Evolutionary conservation across 2,329 filamentous ascomycete genomes (phyloP).

Genomic region (Xylaria sp.): DNA sequence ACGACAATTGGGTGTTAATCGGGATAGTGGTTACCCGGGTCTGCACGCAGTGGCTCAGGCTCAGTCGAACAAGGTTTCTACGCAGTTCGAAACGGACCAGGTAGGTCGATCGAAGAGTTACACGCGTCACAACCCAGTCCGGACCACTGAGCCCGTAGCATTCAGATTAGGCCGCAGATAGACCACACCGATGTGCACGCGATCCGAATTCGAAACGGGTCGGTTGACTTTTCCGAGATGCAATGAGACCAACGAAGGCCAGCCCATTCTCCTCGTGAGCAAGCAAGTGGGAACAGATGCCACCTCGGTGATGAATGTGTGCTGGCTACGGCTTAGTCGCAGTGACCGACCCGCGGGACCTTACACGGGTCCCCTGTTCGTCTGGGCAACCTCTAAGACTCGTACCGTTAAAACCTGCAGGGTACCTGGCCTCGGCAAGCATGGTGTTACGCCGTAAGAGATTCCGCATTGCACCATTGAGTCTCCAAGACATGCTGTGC

Average conservation of each 20-base stretch:
- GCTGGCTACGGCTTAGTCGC: constrained; percentile 29
- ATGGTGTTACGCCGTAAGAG: constrained; percentile 28
- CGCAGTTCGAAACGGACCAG: constrained; percentile 12
- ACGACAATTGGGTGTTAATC: constrained; percentile 2
- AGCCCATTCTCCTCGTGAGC: constrained; percentile 20
- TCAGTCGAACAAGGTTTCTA: constrained; percentile 6
- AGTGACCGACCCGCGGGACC: constrained; percentile 34
- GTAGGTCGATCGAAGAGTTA: constrained; percentile 30
- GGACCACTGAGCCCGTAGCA: constrained; percentile 16
- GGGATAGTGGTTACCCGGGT: constrained; percentile 7
- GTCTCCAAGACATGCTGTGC: constrained; percentile 34
- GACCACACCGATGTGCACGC: constrained; percentile 18
- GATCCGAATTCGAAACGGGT: constrained; percentile 32
- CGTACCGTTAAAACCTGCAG: constrained; percentile 31
- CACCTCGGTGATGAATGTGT: constrained; percentile 36
- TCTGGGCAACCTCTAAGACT: constrained; percentile 25
- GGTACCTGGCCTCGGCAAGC: constrained; percentile 35
- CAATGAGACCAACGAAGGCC: constrained; percentile 26
- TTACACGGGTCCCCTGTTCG: constrained; percentile 30
- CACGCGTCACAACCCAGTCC: constrained; percentile 23
- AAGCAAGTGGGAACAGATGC: constrained; percentile 26
- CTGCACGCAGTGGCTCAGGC: constrained; percentile 1
- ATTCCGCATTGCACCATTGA: constrained; percentile 32
- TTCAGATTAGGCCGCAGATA: constrained; percentile 32
- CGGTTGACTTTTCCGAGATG: constrained; percentile 37